Conservation (phyloP, 495 filamentous ascomycete species). For the Podospora conica region DNA sequence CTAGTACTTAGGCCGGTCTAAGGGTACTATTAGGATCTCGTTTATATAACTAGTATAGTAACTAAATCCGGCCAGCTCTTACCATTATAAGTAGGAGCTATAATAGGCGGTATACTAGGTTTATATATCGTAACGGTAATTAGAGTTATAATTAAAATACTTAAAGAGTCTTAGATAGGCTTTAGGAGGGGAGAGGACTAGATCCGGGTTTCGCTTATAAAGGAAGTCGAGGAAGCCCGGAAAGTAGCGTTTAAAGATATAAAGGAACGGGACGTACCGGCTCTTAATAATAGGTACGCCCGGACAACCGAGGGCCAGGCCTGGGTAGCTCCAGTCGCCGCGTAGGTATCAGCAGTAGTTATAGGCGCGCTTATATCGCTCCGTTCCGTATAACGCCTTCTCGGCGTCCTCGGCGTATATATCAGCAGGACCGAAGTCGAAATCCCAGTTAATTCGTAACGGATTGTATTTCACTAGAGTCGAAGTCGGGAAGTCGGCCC, state of each 20-base stretch:
- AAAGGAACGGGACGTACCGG: not conserved
- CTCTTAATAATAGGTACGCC: not conserved
- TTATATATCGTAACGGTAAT: not conserved
- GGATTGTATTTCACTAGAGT: not conserved
- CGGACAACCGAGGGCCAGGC: not conserved
- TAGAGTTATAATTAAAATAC: not conserved
- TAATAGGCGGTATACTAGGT: not conserved
- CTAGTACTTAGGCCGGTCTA: not conserved
- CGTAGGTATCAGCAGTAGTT: slow-evolving; percentile 2
- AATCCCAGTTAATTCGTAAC: not conserved
- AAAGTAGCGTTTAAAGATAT: not conserved
- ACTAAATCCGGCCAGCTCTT: slow-evolving; percentile 4
- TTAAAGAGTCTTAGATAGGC: not conserved
- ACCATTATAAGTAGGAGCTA: slow-evolving; percentile 1
- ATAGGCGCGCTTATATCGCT: slow-evolving; percentile 15
- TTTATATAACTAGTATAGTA: not conserved
- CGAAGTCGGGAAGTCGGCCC: not conserved
- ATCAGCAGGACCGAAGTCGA: not conserved
- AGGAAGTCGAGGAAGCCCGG: not conserved
- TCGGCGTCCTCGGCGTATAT: not conserved
- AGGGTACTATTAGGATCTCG: not conserved
- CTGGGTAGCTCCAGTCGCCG: not conserved
- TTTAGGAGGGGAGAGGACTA: not conserved
- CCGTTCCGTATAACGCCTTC: slow-evolving; percentile 4
- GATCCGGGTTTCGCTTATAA: not conserved